Percentiles rank a stretch among this genome's conserved stretches.
phyloP scores from a whole-genome alignment of 1,284 basidiomycete species.

The Golubevia sp. region DNA sequence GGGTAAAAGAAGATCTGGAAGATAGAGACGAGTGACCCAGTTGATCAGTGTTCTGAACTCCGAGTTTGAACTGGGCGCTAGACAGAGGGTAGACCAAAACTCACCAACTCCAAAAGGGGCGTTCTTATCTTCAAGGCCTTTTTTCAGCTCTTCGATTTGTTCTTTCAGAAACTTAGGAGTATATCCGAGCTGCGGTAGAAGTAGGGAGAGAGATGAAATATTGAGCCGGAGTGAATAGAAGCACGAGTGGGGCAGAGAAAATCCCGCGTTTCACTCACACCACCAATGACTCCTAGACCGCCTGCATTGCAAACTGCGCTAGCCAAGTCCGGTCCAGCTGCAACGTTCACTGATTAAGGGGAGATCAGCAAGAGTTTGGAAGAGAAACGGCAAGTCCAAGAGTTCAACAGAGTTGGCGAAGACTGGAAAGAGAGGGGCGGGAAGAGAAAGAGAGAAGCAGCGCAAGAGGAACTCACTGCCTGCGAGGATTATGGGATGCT shows the following conservation, averaged over 20 bases:
- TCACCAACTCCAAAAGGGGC: slow-evolving; percentile 49
- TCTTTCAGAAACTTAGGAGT: slow-evolving; percentile 24
- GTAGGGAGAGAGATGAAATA: not conserved
- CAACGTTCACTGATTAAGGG: slow-evolving; percentile 44
- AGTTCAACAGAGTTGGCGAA: too few relatives aligned
- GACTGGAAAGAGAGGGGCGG: too few relatives aligned
- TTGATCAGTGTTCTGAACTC: too few relatives aligned
- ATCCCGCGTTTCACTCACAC: slow-evolving; percentile 21
- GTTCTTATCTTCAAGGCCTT: slow-evolving; percentile 41
- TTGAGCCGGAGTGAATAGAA: not conserved
- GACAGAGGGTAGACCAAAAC: too few relatives aligned
- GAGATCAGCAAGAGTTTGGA: too few relatives aligned
- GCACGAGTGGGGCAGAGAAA: not conserved
- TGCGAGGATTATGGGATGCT: slow-evolving; percentile 84
- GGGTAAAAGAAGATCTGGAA: slow-evolving; percentile 47
- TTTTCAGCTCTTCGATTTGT: slow-evolving; percentile 34
- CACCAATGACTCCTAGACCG: slow-evolving; percentile 49
- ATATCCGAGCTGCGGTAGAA: slow-evolving; percentile 9
- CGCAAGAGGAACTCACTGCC: slow-evolving; percentile 61
- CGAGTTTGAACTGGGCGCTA: too few relatives aligned
- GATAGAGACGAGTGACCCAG: too few relatives aligned
- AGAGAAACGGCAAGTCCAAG: not conserved
- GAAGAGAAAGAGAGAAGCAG: too few relatives aligned
- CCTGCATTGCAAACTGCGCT: slow-evolving; percentile 50
- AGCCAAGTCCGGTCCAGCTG: slow-evolving; percentile 41